These are phyloP conservation scores for Glycine tomentella DNA, from an alignment of 306 rosid genomes.

Conservation along the genomic window DNA sequence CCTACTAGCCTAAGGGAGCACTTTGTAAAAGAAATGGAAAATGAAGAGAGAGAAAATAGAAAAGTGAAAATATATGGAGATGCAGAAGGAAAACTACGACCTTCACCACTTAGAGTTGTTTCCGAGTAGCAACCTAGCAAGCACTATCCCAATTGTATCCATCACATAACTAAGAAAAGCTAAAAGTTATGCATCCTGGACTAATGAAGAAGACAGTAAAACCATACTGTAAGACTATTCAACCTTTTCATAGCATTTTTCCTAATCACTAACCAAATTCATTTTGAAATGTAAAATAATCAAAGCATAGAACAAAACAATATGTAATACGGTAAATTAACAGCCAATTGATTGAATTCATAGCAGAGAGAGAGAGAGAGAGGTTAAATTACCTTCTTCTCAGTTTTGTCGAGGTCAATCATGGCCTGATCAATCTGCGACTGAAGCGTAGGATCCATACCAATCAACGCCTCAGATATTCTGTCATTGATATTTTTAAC, in stretches of 20 bases:
- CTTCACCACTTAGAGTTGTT: slow-evolving; percentile 8
- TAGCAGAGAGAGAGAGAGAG: background rate
- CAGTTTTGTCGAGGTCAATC: slow-evolving; percentile 95
- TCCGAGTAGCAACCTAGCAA: background rate
- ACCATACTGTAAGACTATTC: background rate
- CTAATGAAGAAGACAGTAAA: background rate
- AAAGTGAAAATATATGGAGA: slow-evolving; percentile 23
- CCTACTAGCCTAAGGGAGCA: background rate
- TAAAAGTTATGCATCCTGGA: too few relatives aligned
- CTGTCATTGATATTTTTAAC: slow-evolving; percentile 87
- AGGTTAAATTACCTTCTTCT: slow-evolving; percentile 72
- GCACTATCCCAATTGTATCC: background rate
- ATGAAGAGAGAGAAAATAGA: background rate
- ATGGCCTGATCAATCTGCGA: slow-evolving; percentile 94
- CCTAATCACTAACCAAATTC: slow-evolving; percentile 24
- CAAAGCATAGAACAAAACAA: background rate
- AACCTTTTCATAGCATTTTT: background rate
- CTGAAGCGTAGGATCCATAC: slow-evolving; percentile 95
- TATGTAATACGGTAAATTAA: slow-evolving; percentile 2
- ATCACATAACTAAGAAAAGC: too few relatives aligned
- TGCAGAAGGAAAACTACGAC: slow-evolving; percentile 2
- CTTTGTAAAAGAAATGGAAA: slow-evolving; percentile 21
- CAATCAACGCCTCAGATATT: slow-evolving; percentile 85
- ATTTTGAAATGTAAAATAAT: slow-evolving; percentile 22
- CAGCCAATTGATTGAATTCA: slow-evolving; percentile 18